A percentile compares a stretch with the other conserved stretches of the same genome.
phyloP scores from a whole-genome alignment of 805 yeast species.

The Ascoidea tarda region DNA sequence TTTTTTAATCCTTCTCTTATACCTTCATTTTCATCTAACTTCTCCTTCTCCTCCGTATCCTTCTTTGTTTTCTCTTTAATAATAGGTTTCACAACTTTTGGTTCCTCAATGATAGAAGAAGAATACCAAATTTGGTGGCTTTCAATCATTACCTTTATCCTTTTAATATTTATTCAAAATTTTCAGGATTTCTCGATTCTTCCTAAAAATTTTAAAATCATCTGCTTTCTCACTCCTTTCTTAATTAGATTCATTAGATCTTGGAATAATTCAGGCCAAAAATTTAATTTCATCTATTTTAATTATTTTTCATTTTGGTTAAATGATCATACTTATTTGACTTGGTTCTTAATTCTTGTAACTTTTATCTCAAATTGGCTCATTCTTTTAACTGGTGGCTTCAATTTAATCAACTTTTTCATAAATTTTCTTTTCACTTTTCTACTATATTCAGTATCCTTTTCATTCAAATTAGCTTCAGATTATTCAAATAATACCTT shows the following conservation, averaged over 20 bases:
- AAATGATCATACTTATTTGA: constrained; percentile 15
- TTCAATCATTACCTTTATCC: constrained; percentile 26
- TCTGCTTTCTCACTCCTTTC: constrained; percentile 13
- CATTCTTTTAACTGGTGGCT: constrained; percentile 17
- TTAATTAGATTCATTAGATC: constrained; percentile 51
- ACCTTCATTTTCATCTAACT: neutral
- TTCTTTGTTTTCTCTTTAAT: constrained; percentile 17
- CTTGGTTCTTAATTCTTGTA: constrained; percentile 34
- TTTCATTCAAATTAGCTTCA: constrained; percentile 41
- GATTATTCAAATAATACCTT: constrained; percentile 36
- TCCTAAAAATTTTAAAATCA: neutral
- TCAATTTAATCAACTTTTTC: constrained; percentile 16
- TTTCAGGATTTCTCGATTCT: constrained; percentile 3
- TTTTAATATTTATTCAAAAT: constrained; percentile 7
- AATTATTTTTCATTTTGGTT: constrained; percentile 34
- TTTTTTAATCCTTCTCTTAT: neutral
- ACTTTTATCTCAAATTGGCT: constrained; percentile 15
- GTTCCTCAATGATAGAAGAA: constrained; percentile 86
- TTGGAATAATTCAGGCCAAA: constrained; percentile 90
- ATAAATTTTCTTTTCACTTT: constrained; percentile 32
- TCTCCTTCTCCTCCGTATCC: constrained; percentile 4
- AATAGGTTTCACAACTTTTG: constrained; percentile 51
- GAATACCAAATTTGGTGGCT: constrained; percentile 97
- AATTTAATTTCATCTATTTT: constrained; percentile 36
- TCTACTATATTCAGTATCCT: constrained; percentile 28